Evolutionary conservation across 1,139 yeast genomes (phyloP), one percentile per base, ranked within the genome.

Genomic region (Yarrowia galli): DNA sequence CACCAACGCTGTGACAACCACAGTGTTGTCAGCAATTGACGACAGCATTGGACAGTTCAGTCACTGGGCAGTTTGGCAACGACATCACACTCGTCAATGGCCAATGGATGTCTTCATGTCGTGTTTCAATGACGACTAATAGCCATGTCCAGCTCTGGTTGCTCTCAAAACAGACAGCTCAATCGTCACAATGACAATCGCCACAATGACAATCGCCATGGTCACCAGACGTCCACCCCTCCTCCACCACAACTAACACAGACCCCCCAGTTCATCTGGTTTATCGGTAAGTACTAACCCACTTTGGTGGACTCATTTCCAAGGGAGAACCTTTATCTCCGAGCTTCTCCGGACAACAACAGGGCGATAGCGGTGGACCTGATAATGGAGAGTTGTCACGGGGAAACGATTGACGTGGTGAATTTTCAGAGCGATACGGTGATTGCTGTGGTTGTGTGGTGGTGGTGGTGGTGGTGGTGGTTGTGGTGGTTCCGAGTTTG

Each of bases 221-320:
- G 32, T 28, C 32, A 9, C 9, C 15, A 35, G 13, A n/a, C 4
- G 3, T 10, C 18, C 40, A 13, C n/a, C 6, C 20, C 18, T 13
- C 18, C 43, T 20, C n/a, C 35, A n/a, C 16, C 10, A 15, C 28
- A 51, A 35, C 58, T 36, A 35, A 56, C 53, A 36, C 48, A 79
- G 78, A 78, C 87, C 5, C 77, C 83, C 68, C 89, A 87, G 74
- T 86, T 86, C 73, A 86, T 83, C 13, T 87, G 90, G 90, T 87
- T 86, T 74, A 77, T 71, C 16, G 74, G 71, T 66, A 51, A 35
- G 66, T 38, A 45, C 40, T 49, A 49, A 49, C 54, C 13, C 1
- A n/a, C 8, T 22, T 13, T 8, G 15, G 2, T 15, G 18, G 16
- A 16, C 8, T 12, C n/a, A n/a, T 36, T 4, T n/a, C 5, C 16